phyloP scores from a whole-genome alignment of 2,329 filamentous ascomycete species.

The Cercospora zeina region DNA sequence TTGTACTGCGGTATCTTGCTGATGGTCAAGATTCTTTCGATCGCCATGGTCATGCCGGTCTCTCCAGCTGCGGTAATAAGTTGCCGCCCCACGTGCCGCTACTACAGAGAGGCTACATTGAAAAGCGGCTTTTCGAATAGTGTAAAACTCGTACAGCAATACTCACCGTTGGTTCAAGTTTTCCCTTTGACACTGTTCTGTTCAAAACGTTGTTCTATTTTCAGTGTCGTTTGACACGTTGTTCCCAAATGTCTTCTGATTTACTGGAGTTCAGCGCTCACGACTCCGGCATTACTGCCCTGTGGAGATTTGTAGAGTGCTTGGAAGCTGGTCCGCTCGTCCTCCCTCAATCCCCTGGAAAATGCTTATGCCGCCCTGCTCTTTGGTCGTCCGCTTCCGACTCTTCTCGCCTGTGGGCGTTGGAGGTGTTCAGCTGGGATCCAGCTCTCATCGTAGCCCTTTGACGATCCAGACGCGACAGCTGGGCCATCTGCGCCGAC shows the following conservation, averaged over 20 bases:
- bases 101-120: too few species aligned
- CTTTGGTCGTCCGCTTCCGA: conserved; percentile 54
- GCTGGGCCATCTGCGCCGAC: conserved; percentile 71
- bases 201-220: background rate
- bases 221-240: background rate
- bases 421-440: conserved; percentile 88
- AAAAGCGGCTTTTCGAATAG: too few species aligned
- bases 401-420: conserved; percentile 69
- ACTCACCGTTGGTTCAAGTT: too few species aligned
- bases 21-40: too few species aligned
- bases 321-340: background rate
- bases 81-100: too few species aligned
- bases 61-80: too few species aligned
- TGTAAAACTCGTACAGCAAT: too few species aligned
- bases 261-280: background rate
- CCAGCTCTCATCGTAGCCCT: conserved; percentile 88
- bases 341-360: background rate
- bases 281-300: background rate
- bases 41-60: too few species aligned
- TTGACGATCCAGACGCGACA: conserved; percentile 63
- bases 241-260: background rate
- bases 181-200: too few species aligned
- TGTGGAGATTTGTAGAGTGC: background rate
- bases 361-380: conserved; percentile 42
- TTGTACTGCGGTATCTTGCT: too few species aligned